Conservation (phyloP, 2,329 filamentous ascomycete species). For the Venturia aucupariae region DNA sequence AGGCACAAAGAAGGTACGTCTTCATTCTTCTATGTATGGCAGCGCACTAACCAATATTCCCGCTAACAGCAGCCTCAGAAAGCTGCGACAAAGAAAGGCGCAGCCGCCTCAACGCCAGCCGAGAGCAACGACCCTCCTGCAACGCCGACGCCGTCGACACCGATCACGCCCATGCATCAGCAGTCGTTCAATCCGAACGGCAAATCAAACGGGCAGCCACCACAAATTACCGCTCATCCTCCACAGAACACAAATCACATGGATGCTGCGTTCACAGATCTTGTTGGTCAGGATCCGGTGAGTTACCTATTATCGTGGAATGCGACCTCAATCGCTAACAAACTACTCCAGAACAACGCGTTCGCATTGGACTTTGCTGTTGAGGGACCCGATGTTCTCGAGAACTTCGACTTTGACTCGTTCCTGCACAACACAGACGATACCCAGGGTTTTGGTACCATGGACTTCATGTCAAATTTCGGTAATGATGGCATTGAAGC, state of each 20-base stretch:
- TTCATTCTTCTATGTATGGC: conserved; percentile 15
- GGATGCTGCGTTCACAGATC: conserved; percentile 19
- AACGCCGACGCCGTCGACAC: conserved; percentile 40
- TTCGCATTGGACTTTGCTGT: conserved; percentile 30
- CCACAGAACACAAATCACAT: conserved; percentile 13
- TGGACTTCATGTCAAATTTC: conserved; percentile 11
- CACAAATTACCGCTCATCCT: neutral
- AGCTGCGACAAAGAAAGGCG: conserved; percentile 32
- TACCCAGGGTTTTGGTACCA: conserved; percentile 11
- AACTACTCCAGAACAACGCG: conserved; percentile 19
- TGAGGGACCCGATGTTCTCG: conserved; percentile 55
- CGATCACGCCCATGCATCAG: conserved; percentile 37
- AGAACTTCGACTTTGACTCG: conserved; percentile 59
- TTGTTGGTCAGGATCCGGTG: conserved; percentile 22
- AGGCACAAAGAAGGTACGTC: conserved; percentile 13
- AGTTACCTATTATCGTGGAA: conserved; percentile 18
- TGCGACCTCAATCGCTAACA: conserved; percentile 26
- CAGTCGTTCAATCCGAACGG: conserved; percentile 18
- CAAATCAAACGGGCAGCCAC: conserved; percentile 6
- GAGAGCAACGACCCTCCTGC: conserved; percentile 35
- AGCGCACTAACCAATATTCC: conserved; percentile 18
- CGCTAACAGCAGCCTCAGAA: conserved; percentile 32
- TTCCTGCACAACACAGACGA: conserved; percentile 52
- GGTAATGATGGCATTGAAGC: conserved; percentile 23
- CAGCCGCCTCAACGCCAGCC: conserved; percentile 31